These are phyloP conservation scores for Bruguiera hainesii DNA, from an alignment of 441 rosid species.

Conservation along the genomic window DNA sequence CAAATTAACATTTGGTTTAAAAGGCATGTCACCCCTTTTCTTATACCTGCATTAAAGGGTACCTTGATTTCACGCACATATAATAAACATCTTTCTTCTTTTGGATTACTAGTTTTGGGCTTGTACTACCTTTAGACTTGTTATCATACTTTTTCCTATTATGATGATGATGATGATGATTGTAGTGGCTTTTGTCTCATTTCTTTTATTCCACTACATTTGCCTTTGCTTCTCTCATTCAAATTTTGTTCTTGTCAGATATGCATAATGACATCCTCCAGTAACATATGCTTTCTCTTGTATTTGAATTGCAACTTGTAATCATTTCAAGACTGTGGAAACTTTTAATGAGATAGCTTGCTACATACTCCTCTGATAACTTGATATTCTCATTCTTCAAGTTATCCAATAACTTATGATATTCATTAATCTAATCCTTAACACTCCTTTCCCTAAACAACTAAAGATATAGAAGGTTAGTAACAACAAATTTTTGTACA, in stretches of 20 bases:
- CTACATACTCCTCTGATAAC: neutral
- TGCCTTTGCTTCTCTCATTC: neutral
- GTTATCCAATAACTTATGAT: neutral
- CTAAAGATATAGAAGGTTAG: neutral
- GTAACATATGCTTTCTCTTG: neutral
- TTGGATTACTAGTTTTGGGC: neutral
- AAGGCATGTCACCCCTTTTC: neutral
- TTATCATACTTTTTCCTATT: neutral
- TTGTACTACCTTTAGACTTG: neutral
- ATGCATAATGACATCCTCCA: neutral
- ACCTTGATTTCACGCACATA: neutral
- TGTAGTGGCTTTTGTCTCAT: neutral
- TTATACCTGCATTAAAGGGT: neutral
- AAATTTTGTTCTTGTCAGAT: neutral
- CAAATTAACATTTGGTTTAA: neutral
- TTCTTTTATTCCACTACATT: too few relatives aligned
- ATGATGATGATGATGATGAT: neutral
- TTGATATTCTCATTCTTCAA: neutral
- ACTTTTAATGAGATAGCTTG: neutral
- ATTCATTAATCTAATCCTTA: neutral
- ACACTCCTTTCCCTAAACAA: neutral
- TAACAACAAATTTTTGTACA: neutral
- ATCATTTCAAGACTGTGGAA: neutral
- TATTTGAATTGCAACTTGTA: conserved; percentile 3
- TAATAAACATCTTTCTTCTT: neutral